Conservation (phyloP, 2,329 filamentous ascomycete species). For the Teratosphaeria viscida region DNA sequence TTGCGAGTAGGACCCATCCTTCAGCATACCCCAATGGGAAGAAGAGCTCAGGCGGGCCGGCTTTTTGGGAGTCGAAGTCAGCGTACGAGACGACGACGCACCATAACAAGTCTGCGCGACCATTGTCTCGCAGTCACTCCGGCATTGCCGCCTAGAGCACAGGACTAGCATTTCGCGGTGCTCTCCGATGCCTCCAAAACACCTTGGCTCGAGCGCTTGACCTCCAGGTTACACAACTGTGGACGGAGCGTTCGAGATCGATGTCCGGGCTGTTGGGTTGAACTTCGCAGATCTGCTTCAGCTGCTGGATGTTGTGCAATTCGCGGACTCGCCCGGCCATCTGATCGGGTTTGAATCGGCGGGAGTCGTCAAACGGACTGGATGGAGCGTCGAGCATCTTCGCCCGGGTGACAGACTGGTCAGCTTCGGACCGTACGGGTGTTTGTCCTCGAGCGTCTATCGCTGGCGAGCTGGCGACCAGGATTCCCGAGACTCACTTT, state of each 20-base stretch:
- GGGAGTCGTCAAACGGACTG: background rate
- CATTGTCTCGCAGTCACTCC: background rate
- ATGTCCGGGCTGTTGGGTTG: background rate
- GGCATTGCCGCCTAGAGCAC: background rate
- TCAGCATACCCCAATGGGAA: background rate
- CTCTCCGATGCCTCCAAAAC: background rate
- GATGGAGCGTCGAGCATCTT: background rate
- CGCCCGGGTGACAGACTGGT: background rate
- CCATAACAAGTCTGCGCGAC: background rate
- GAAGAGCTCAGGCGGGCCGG: background rate
- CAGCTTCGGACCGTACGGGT: background rate
- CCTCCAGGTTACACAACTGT: background rate
- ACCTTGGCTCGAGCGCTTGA: background rate
- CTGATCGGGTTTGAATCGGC: background rate
- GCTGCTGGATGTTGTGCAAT: background rate
- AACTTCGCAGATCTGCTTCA: background rate
- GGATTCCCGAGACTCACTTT: background rate
- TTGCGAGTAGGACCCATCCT: background rate
- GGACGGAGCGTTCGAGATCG: background rate
- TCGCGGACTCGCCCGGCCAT: background rate
- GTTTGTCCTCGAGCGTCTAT: background rate
- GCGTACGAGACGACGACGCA: background rate
- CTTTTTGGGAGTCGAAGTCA: background rate
- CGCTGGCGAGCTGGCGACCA: background rate
- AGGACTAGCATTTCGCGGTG: background rate